Evolutionary conservation across 495 filamentous ascomycete genomes (phyloP), one percentile per base, ranked within the genome.

Genomic region (Aspergillus bridgeri): DNA sequence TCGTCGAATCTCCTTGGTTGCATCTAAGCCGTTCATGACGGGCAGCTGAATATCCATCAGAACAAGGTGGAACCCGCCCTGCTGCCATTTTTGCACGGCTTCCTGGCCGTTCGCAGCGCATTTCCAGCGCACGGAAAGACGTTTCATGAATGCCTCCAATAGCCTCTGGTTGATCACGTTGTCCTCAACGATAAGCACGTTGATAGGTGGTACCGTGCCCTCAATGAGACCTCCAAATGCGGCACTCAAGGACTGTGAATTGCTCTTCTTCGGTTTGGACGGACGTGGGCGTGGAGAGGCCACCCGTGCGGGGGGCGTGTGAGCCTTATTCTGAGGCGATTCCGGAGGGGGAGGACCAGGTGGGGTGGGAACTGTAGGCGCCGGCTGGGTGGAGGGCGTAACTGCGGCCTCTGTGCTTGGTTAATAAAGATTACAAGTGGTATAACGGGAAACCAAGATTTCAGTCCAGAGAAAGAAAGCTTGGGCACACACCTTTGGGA

Each of bases 41-140:
- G 94, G 94, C 53, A 98, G 77, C 66, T 98, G 94, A 63, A 98
- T 98, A 70, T 98, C 94, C 94, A 98, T 98, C 54, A 98, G 74
- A 24, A 98, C 94, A 59, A 98, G 75, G 74, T 98, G 94, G 65
- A 96, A 98, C n/a, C 94, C 94, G 27, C 94, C 94, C 15, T 84
- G 78, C 15, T 89, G 83, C 94, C 94, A 98, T 74, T 96, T 96
- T 42, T 80, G 84, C 8, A 98, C 93, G 3, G 94, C 95, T 54
- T 96, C 92, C 65, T 83, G 86, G 25, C 94, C 94, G 69, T 98
- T 96, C 75, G 91, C 90, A 33, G 94, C 94, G 47, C 91, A 95
- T 69, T 92, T 88, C 94, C 94, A 98, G n/a, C 94, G 88, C 24
- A 98, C 94, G 64, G 95, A 96, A 33, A 98, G 81, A 47, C 93